Conservation (phyloP, 2,329 filamentous ascomycete genomes). For the Colletotrichum tabaci region DNA sequence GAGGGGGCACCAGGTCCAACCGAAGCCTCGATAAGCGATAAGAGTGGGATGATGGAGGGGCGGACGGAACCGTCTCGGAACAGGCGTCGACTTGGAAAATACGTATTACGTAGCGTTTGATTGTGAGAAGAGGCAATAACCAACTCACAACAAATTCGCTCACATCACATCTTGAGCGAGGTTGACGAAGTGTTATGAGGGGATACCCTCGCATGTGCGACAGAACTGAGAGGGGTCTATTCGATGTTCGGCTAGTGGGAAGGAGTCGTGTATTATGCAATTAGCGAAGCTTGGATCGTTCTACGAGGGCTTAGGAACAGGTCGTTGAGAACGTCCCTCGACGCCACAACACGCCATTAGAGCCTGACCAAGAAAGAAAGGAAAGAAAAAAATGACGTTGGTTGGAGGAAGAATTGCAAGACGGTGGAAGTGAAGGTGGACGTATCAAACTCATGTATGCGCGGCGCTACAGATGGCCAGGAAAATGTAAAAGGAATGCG, state of each 20-base stretch:
- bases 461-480: no score
- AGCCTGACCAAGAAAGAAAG: no score
- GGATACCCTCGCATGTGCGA: not conserved
- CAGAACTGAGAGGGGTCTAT: not conserved
- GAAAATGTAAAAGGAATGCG: no score
- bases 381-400: no score
- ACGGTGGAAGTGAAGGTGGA: no score
- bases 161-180: not conserved
- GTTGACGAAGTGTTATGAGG: not conserved
- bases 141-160: not conserved
- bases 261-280: not conserved
- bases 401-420: no score
- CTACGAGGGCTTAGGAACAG: not conserved
- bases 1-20: slow-evolving; percentile 17
- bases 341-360: not conserved
- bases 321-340: not conserved
- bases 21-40: slow-evolving; percentile 41
- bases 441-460: not conserved
- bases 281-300: slow-evolving; percentile 7
- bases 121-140: not conserved
- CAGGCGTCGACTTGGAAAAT: slow-evolving; percentile 32
- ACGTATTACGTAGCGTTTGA: slow-evolving; percentile 32
- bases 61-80: slow-evolving; percentile 16
- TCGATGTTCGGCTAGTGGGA: slow-evolving; percentile 2
- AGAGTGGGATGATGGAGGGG: slow-evolving; percentile 38